Evolutionary conservation across 2,329 filamentous ascomycete species (phyloP), one percentile per base, ranked within the genome.

Genomic region (Tolypocladium pustulatum): DNA sequence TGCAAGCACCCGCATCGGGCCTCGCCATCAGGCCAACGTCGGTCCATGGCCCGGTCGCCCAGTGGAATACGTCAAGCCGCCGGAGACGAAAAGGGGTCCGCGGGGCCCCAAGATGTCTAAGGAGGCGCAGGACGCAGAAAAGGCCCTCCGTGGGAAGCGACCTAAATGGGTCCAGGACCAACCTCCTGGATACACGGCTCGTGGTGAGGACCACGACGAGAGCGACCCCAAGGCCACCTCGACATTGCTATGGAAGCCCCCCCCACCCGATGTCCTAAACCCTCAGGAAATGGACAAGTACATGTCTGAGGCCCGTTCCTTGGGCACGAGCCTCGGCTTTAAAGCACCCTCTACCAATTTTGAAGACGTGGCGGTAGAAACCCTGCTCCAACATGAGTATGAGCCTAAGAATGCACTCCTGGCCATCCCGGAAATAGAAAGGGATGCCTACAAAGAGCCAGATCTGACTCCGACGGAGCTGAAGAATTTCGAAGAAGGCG

Each of bases 141-240:
- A 89, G 65, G 80, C 85, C 46, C 85, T 87, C 63, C 86, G 86
- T 61, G 90, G 91, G 58, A 90, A 87, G 63, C 86, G 92, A 25
- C 93, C 93, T 0, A 94, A 92, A 72, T 97, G 91, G 91, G 82
- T 97, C 37, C 87, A 95, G 76, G 94, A 97, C 66, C 90, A 94
- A 70, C 94, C 94, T 0, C 75, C 83, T 4, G 94, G 94, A 8
- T 99, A 95, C 69, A 81, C 95, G 22, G 82, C 82, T 56, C 88
- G 94, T 60, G 94, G 94, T 32, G 89, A 92, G 65, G 93, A 97
- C 69, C 69, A 81, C 71, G 72, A 81, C 66, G 78, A 88, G 63
- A 83, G 88, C 61, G 89, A 95, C 67, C 82, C 87, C 13, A 83
- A 82, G 53, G 88, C 86, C 65, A 96, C 92, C 0, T 84, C 90